phyloP scores from a whole-genome alignment of 208 protist species.

The Leishmania braziliensis region DNA sequence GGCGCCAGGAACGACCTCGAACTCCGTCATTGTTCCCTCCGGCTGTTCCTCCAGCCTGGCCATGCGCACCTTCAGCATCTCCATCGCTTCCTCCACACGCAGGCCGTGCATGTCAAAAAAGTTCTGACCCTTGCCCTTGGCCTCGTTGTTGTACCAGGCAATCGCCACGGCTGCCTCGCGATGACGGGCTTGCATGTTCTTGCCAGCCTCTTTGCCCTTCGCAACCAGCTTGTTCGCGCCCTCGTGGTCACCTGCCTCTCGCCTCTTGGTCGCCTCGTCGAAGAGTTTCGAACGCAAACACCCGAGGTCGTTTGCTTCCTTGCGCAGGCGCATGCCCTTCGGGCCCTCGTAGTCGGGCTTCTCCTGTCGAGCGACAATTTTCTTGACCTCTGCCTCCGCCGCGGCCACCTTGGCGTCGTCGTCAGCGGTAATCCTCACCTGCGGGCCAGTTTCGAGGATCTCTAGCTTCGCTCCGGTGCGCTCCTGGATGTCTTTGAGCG shows the following conservation, averaged over 20 bases:
- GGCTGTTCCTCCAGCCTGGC: constrained; percentile 39
- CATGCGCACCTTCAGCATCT: constrained; percentile 42
- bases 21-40: constrained; percentile 34
- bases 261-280: constrained; percentile 40
- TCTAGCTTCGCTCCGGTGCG: constrained; percentile 48
- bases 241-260: constrained; percentile 35
- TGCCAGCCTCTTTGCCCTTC: constrained; percentile 41
- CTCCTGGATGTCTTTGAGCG: constrained; percentile 47
- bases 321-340: constrained; percentile 39
- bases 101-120: constrained; percentile 69
- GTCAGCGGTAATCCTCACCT: constrained; percentile 55
- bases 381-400: constrained; percentile 35
- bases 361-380: constrained; percentile 46
- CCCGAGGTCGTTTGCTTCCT: constrained; percentile 44
- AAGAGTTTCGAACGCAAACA: constrained; percentile 49
- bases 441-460: constrained; percentile 44
- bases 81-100: constrained; percentile 52
- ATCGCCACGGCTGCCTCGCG: constrained; percentile 48
- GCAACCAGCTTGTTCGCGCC: constrained; percentile 35
- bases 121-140: constrained; percentile 50
- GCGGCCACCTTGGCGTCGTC: constrained; percentile 37
- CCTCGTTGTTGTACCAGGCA: constrained; percentile 56
- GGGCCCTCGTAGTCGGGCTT: constrained; percentile 66
- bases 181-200: constrained; percentile 38
- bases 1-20: constrained; percentile 54